These are phyloP conservation scores for Mycena kentingensis DNA, from an alignment of 768 basidiomycete species.

Conservation along the genomic window DNA sequence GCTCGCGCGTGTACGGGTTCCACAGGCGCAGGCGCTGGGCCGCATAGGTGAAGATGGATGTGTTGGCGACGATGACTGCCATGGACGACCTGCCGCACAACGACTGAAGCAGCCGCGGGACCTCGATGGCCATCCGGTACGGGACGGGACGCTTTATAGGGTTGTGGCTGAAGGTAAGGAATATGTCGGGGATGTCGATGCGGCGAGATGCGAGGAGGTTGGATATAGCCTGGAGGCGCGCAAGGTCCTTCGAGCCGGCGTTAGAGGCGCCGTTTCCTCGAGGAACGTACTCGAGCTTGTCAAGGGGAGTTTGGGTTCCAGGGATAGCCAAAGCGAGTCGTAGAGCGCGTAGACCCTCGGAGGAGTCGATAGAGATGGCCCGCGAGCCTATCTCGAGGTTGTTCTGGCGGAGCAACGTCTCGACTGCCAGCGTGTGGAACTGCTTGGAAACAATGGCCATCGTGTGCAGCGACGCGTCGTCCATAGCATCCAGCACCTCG, in stretches of 20 bases:
- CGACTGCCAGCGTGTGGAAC: constrained; percentile 8
- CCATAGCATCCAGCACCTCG: constrained; percentile 2
- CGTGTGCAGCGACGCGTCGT: constrained; percentile 13
- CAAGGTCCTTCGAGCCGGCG: background rate
- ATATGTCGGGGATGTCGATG: constrained; percentile 1
- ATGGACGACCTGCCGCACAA: constrained; percentile 5
- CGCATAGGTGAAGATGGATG: constrained; percentile 9
- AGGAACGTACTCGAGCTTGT: background rate
- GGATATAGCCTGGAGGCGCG: constrained; percentile 5
- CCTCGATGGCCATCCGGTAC: background rate
- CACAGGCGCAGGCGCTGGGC: constrained; percentile 1
- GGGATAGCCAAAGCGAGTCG: constrained; percentile 9
- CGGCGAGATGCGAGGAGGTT: background rate
- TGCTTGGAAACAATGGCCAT: constrained; percentile 6
- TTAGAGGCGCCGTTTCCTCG: background rate
- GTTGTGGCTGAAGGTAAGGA: constrained; percentile 2
- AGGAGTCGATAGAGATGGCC: background rate
- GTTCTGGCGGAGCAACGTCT: constrained; percentile 4
- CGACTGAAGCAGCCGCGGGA: background rate
- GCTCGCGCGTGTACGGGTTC: constrained; percentile 7
- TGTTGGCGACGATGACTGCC: constrained; percentile 1
- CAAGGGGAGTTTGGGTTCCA: background rate
- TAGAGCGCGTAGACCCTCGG: constrained; percentile 11
- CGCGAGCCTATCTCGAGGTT: background rate
- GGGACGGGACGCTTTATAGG: constrained; percentile 1